Conservation (phyloP, 2,329 filamentous ascomycete genomes). For the Ophiognomonia clavigignenti-juglandacearum region DNA sequence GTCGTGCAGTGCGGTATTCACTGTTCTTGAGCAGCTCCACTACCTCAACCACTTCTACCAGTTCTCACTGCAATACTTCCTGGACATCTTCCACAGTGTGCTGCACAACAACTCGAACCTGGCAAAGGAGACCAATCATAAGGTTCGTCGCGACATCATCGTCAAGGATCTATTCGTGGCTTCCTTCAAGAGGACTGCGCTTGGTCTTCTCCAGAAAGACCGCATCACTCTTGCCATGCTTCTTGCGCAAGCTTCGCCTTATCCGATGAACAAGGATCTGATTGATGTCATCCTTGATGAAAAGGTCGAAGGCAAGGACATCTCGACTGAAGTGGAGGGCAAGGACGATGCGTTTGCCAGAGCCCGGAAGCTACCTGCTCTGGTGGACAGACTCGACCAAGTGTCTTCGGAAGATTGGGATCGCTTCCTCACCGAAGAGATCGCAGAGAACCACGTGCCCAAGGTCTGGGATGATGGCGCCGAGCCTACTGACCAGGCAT, state of each 20-base stretch:
- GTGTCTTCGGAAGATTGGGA: constrained; percentile 67
- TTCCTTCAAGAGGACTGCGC: constrained; percentile 87
- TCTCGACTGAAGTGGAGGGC: constrained; percentile 63
- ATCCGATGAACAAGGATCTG: constrained; percentile 85
- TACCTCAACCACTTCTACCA: constrained; percentile 99
- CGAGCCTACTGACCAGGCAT: constrained; percentile 66
- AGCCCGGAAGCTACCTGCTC: constrained; percentile 63
- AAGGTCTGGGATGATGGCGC: constrained; percentile 63
- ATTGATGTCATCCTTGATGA: constrained; percentile 84
- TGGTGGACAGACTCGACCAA: constrained; percentile 67
- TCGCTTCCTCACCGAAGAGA: constrained; percentile 76
- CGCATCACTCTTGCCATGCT: constrained; percentile 92
- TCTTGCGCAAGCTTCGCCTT: constrained; percentile 91
- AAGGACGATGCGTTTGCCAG: constrained; percentile 65
- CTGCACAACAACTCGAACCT: constrained; percentile 75
- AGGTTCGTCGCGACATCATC: constrained; percentile 80
- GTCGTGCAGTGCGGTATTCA: constrained; percentile 95
- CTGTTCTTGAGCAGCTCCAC: constrained; percentile 92
- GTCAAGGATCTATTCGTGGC: constrained; percentile 87
- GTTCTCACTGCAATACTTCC: constrained; percentile 96
- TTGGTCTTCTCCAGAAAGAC: constrained; percentile 89
- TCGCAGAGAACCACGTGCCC: constrained; percentile 81
- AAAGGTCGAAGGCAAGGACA: constrained; percentile 68
- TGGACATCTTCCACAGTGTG: constrained; percentile 94
- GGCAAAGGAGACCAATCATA: constrained; percentile 66